Percentiles rank a stretch among this genome's conserved stretches.
Evolutionary conservation across 306 rosid genomes (phyloP).

Genomic region (Hippophae tibetana): DNA sequence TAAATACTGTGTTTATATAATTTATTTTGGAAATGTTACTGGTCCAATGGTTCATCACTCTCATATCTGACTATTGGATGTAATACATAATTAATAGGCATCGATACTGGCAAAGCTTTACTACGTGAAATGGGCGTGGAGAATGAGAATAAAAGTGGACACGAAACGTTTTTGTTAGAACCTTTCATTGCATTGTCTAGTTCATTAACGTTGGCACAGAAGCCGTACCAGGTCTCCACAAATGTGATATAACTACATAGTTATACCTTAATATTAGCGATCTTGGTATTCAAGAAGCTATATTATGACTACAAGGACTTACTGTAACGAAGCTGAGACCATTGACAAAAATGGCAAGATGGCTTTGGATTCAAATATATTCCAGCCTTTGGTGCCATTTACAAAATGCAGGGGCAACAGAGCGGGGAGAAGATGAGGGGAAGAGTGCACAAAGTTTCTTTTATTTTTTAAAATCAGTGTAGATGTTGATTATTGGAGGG

Average conservation of each 20-base stretch:
- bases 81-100: constrained; percentile 41
- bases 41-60: not conserved
- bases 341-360: constrained; percentile 4
- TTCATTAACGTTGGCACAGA: constrained; percentile 53
- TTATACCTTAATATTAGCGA: constrained; percentile 52
- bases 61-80: constrained; percentile 2
- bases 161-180: constrained; percentile 44
- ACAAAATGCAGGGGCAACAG: not conserved
- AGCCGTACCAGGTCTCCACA: constrained; percentile 54
- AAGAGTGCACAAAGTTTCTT: too few relatives aligned
- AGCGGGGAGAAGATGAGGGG: too few relatives aligned
- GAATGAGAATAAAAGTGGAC: constrained; percentile 48
- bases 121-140: constrained; percentile 63
- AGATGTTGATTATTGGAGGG: too few relatives aligned
- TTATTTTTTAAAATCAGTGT: too few relatives aligned
- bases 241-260: constrained; percentile 68
- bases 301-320: constrained; percentile 42
- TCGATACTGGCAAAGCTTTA: constrained; percentile 62
- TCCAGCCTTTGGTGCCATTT: constrained; percentile 21
- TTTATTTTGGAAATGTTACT: not conserved
- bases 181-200: constrained; percentile 67
- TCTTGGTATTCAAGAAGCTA: constrained; percentile 49
- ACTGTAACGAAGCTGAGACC: not conserved
- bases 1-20: not conserved
- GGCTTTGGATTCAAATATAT: constrained; percentile 13